These are phyloP conservation scores for Leishmania aethiopica DNA, from an alignment of 208 protist genomes.

Conservation along the genomic window DNA sequence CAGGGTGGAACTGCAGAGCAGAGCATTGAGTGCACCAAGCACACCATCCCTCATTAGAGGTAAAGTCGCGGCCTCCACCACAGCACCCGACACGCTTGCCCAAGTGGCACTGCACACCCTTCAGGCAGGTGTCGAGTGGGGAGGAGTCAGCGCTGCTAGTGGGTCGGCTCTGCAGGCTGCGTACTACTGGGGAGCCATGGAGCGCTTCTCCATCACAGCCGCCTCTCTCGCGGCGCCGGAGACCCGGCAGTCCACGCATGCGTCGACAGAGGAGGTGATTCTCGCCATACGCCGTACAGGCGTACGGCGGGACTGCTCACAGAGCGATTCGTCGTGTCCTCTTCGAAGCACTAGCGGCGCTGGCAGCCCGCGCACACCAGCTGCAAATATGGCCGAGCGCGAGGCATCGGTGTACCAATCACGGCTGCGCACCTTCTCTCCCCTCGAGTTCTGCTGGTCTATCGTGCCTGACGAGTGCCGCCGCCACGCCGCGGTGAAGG, in stretches of 20 bases:
- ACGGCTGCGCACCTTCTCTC: conserved; percentile 6
- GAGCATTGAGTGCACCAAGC: background rate
- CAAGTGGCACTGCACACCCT: conserved; percentile 15
- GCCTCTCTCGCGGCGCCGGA: background rate
- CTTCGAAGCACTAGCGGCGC: background rate
- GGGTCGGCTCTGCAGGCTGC: conserved; percentile 8
- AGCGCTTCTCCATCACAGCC: conserved; percentile 19
- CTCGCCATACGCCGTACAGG: conserved; percentile 2
- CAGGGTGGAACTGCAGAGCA: conserved; percentile 27
- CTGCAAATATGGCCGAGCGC: background rate
- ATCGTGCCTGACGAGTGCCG: conserved; percentile 29
- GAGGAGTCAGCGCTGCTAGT: background rate
- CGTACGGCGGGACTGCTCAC: background rate
- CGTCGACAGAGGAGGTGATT: conserved; percentile 19
- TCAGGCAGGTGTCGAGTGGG: conserved; percentile 27
- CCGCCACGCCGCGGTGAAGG: conserved; percentile 12
- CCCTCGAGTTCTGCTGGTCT: conserved; percentile 34
- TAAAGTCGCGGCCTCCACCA: background rate
- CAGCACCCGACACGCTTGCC: conserved; percentile 12
- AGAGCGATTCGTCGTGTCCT: background rate
- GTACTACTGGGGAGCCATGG: conserved; percentile 32
- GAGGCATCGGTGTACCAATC: background rate
- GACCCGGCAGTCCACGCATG: background rate
- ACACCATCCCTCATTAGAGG: background rate
- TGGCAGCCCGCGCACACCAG: background rate